These are phyloP conservation scores for Bryoerythrophyllum caledonicum DNA, from an alignment of 225 moss, liverwort and hornwort species.

Conservation along the genomic window DNA sequence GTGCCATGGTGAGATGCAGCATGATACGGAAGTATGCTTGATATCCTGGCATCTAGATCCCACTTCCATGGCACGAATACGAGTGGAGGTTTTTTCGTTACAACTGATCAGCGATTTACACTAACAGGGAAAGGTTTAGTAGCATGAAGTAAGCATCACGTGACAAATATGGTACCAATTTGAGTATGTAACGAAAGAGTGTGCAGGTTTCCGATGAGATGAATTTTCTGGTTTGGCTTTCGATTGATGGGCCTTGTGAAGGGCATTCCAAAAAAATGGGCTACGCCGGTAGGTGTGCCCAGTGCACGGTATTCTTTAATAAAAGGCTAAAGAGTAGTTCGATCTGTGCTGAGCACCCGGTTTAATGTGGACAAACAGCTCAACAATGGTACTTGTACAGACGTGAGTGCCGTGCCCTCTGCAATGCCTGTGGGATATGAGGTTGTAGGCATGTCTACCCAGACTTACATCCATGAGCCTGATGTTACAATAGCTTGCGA, in stretches of 20 bases:
- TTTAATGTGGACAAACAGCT: too few relatives aligned
- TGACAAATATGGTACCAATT: too few relatives aligned
- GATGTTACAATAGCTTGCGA: neutral
- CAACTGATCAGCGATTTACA: neutral
- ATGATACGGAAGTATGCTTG: neutral
- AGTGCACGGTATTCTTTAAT: slow-evolving; percentile 63
- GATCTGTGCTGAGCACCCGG: slow-evolving; percentile 43
- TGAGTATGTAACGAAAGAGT: too few relatives aligned
- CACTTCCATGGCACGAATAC: neutral
- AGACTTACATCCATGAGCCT: neutral
- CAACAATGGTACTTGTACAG: neutral
- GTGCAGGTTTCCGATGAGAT: too few relatives aligned
- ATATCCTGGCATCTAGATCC: neutral
- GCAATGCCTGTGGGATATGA: neutral
- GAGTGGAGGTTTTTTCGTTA: neutral
- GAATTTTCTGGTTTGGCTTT: neutral
- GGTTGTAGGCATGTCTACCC: neutral
- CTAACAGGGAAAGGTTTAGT: too few relatives aligned
- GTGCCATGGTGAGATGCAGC: neutral
- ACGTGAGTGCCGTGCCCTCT: neutral
- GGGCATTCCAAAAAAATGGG: slow-evolving; percentile 3
- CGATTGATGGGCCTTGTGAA: neutral
- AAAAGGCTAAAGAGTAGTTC: slow-evolving; percentile 64
- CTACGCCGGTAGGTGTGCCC: slow-evolving; percentile 8
- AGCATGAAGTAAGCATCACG: too few relatives aligned